Base-by-base conservation (phyloP, 176 grass and related monocot species). In the Eleusine indica region DNA sequence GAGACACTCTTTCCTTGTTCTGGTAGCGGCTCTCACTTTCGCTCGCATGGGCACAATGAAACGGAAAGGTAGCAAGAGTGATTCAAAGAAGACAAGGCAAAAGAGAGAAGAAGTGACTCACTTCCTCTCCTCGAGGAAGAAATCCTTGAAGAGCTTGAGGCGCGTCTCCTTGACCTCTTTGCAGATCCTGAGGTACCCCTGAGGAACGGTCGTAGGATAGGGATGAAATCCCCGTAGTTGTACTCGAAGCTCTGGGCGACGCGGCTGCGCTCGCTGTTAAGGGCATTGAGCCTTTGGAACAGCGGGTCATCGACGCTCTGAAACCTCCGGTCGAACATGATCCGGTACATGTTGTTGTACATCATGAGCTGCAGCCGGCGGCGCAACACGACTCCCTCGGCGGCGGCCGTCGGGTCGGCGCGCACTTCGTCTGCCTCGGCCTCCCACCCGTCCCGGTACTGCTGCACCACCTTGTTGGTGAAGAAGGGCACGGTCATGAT, bases 221-320 rank as follows among this genome's bases (percentile, higher is more conserved):
- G 95, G 86, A 97, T 97, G 86, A 97, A 97, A 47, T 97, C 95
- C 19, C 95, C 95, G 47, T 97, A 97, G 75, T 97, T 97, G 70
- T 97, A 97, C 66, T 97, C 95, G 60, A 97, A 97, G 88, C 95
- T 97, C 90, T 97, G 95, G 22, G 95, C 90, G 46, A 97, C 85
- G 0, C 95, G 86, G 79, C 95, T 97, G 84, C 95, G 87, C 82
- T 97, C 90, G 41, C 78, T 81, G 79, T 97, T 97, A 52, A 92
- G 86, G 46, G 43, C 84, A 78, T 22, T 83, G 78, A 97, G 80
- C 2, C 80, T 64, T 74, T 89, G 66, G 83, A 94, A 97, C 2
- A 97, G 73, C 21, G 92, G 95, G 74, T 97, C 92, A 37, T 94
- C 88, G 86, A 92, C 38, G 88, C 90, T 75, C 52, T 94, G 86